Percentiles rank a stretch among this genome's conserved stretches.
Evolutionary conservation across 352 stramenopile species (phyloP).

Genomic region (Phytophthora megakarya): DNA sequence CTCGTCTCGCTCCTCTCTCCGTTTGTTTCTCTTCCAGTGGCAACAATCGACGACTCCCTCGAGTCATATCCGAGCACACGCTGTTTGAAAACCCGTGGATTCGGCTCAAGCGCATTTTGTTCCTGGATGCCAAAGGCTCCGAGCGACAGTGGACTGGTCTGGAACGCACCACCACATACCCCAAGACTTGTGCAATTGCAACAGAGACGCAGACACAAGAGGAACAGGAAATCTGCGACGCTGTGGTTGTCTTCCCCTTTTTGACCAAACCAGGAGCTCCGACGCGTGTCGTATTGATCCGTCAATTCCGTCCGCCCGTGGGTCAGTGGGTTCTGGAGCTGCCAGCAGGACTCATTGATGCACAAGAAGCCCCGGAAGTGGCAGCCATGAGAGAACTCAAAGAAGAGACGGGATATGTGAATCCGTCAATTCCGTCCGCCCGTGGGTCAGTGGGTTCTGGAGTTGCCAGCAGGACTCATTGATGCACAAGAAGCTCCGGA

Average conservation of each 20-base stretch:
- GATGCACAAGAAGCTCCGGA: conserved; percentile 80
- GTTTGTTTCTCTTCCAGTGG: conserved; percentile 16
- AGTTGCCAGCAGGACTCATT: conserved; percentile 93
- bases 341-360: conserved; percentile 92
- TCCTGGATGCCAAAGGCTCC: conserved; percentile 52
- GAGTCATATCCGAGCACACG: conserved; percentile 54
- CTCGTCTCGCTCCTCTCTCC: background rate
- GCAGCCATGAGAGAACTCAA: conserved; percentile 85
- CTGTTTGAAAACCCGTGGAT: conserved; percentile 75
- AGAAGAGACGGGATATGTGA: conserved; percentile 91
- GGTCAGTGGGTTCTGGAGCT: conserved; percentile 90
- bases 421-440: no score
- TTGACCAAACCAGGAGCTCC: conserved; percentile 40
- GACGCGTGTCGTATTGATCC: conserved; percentile 77
- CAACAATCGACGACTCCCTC: conserved; percentile 36
- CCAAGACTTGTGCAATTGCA: conserved; percentile 16
- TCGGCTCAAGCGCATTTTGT: conserved; percentile 69
- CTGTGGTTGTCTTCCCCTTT: conserved; percentile 79
- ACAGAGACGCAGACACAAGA: conserved; percentile 4
- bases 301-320: conserved; percentile 90
- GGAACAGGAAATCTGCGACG: conserved; percentile 51
- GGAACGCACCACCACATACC: conserved; percentile 71
- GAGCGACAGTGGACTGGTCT: conserved; percentile 69
- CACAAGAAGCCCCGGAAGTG: conserved; percentile 65
- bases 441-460: conserved; percentile 84